Evolutionary conservation across 2,329 filamentous ascomycete species (phyloP).

Genomic region (Colletotrichum sp.): DNA sequence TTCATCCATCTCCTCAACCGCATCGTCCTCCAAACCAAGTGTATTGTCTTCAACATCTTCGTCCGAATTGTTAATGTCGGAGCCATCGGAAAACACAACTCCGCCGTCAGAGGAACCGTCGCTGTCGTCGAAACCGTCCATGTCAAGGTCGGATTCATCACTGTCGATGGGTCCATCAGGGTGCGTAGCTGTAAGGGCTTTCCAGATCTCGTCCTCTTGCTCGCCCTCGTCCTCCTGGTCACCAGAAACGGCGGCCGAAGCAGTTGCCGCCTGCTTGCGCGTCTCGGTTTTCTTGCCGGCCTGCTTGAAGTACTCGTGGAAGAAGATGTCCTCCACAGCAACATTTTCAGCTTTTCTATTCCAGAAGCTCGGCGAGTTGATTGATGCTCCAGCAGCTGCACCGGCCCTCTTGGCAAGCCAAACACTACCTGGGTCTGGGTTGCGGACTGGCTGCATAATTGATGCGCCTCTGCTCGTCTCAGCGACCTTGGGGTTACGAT

Average conservation of each 20-base stretch:
- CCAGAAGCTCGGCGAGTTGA: slow-evolving; percentile 94
- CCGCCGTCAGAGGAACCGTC: slow-evolving; percentile 29
- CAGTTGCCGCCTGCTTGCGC: slow-evolving; percentile 59
- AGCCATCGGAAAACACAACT: slow-evolving; percentile 30
- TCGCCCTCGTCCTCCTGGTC: slow-evolving; percentile 58
- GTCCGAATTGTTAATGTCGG: slow-evolving; percentile 52
- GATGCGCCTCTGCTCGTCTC: slow-evolving; percentile 75
- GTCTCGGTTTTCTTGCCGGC: slow-evolving; percentile 66
- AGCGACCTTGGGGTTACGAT: slow-evolving; percentile 84
- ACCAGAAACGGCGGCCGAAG: slow-evolving; percentile 42
- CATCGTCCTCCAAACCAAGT: slow-evolving; percentile 45
- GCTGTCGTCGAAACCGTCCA: slow-evolving; percentile 49
- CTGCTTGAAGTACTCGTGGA: slow-evolving; percentile 93
- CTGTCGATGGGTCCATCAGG: slow-evolving; percentile 77
- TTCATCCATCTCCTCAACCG: slow-evolving; percentile 25
- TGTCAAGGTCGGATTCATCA: slow-evolving; percentile 57
- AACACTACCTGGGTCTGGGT: slow-evolving; percentile 60
- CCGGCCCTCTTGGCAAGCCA: slow-evolving; percentile 58
- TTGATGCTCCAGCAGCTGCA: slow-evolving; percentile 38
- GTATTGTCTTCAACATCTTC: slow-evolving; percentile 38
- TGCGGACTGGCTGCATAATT: slow-evolving; percentile 91
- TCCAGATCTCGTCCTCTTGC: slow-evolving; percentile 85
- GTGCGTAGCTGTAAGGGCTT: slow-evolving; percentile 81
- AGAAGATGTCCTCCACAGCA: slow-evolving; percentile 92
- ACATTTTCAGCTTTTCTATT: slow-evolving; percentile 87